These are phyloP conservation scores for Tricharina praecox DNA, from an alignment of 495 filamentous ascomycete species.

Conservation along the genomic window DNA sequence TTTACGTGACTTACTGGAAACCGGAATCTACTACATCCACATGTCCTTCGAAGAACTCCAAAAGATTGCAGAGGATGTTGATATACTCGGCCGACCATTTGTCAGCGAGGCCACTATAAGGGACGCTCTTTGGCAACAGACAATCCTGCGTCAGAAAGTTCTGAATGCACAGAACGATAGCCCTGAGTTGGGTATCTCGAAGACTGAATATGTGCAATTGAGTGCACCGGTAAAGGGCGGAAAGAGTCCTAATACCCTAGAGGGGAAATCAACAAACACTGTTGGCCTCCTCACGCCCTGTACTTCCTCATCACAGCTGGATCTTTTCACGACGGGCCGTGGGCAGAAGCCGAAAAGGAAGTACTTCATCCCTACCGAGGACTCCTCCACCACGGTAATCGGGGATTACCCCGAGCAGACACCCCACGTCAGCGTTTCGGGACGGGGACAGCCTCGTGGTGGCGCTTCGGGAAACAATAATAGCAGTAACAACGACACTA, in stretches of 20 bases:
- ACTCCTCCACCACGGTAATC: constrained; percentile 39
- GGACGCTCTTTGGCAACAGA: constrained; percentile 38
- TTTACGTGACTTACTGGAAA: constrained; percentile 39
- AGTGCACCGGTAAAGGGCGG: neutral
- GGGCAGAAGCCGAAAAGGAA: constrained; percentile 27
- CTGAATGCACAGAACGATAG: constrained; percentile 32
- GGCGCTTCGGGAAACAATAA: neutral
- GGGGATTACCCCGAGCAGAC: constrained; percentile 30
- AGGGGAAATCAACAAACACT: neutral
- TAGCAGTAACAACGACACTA: neutral
- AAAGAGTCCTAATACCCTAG: neutral
- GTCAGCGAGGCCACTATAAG: constrained; percentile 38
- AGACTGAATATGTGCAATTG: constrained; percentile 10
- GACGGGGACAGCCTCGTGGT: constrained; percentile 16
- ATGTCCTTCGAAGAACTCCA: constrained; percentile 43
- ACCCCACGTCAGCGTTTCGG: constrained; percentile 19
- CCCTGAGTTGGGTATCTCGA: constrained; percentile 31
- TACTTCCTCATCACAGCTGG: neutral
- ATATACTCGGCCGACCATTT: constrained; percentile 38
- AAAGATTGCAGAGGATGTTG: constrained; percentile 35
- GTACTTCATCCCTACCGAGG: constrained; percentile 41
- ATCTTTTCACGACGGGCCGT: neutral
- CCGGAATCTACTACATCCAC: constrained; percentile 46
- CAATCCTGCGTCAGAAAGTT: constrained; percentile 39
- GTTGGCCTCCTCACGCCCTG: neutral